Evolutionary conservation across 1,284 basidiomycete species (phyloP).

Genomic region (Golubevia pallescens): DNA sequence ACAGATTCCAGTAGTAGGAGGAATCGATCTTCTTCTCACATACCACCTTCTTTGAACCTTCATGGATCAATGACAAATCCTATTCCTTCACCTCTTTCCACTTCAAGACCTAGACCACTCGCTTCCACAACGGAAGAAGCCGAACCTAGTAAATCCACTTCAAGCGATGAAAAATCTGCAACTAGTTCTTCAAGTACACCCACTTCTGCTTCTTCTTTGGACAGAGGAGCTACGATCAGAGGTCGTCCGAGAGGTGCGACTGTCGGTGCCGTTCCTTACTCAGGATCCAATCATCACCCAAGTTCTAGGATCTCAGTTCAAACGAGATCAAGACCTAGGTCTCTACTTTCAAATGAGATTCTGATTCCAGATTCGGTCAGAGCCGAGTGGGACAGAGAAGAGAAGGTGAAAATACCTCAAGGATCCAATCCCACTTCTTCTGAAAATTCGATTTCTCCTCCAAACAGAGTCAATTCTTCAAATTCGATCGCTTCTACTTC

Average conservation of each 20-base stretch:
- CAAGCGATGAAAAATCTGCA: background rate
- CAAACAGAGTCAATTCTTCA: background rate
- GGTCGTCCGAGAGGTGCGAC: slow-evolving; percentile 44
- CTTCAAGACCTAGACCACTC: slow-evolving; percentile 8
- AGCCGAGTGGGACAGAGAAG: slow-evolving; percentile 13
- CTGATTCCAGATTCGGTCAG: slow-evolving; percentile 26
- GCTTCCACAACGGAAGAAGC: background rate
- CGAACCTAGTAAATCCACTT: slow-evolving; percentile 1
- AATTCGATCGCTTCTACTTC: background rate
- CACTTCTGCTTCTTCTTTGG: slow-evolving; percentile 7
- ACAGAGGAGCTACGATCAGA: slow-evolving; percentile 14
- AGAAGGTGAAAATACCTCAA: background rate
- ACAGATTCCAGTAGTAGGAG: background rate
- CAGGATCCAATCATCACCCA: background rate
- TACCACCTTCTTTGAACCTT: background rate
- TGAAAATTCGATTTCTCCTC: background rate
- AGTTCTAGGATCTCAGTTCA: slow-evolving; percentile 3
- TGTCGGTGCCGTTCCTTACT: slow-evolving; percentile 37
- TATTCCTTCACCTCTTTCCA: slow-evolving; percentile 3
- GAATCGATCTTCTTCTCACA: background rate
- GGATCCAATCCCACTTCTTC: background rate
- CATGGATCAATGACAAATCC: slow-evolving; percentile 8
- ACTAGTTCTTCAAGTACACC: background rate
- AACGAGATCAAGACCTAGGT: slow-evolving; percentile 27
- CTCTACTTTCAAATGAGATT: slow-evolving; percentile 38